Base-by-base conservation (phyloP, 768 basidiomycete species). In the Phylloporus sp. region DNA sequence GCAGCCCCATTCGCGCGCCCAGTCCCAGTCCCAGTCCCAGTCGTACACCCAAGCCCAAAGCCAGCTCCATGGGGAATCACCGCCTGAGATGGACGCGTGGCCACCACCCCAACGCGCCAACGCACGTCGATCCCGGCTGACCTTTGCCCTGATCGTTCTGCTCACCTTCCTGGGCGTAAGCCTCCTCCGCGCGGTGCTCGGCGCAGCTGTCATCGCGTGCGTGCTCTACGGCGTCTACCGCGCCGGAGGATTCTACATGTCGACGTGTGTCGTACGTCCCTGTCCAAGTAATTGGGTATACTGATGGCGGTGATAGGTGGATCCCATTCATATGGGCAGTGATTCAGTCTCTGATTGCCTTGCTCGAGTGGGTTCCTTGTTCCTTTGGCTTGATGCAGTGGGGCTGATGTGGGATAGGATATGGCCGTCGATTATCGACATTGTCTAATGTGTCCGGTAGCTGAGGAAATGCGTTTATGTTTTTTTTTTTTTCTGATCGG, bases 351-450 rank as follows among this genome's bases (percentile, higher is more conserved):
- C 60, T 74, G 6, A 57, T 77, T 15, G 69, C 69, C 13, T 58
- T 76, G 48, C 67, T 77, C 26, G 73, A 69, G 75, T 76, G 42
- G 1, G 57, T 44, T 32, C 5, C 36, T 6, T 34, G 35, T 18
- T 26, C 32, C 13, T 38, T 42, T 26, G 12, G 24, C 6, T n/a
- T 10, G 41, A 10, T 16, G 22, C 32, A 6, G 20, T 6, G 5
- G 18, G 29, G 22, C 49, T 54, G 22, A 61, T 23, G 29, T 8
- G 28, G 11, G n/a, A 27, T 48, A 76, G 75, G 38, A 59, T 76
- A 52, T 76, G 75, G 74, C 74, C 74, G 12, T 68, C 73, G 18
- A 59, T 76, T 28, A 64, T 76, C 22, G 73, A 75, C 27, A 69
- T 74, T 45, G 70, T 75, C 18, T 76, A 13, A 55, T 32, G 44